These are phyloP conservation scores for Penicillium canariense DNA, from an alignment of 495 filamentous ascomycete species.

Conservation along the genomic window DNA sequence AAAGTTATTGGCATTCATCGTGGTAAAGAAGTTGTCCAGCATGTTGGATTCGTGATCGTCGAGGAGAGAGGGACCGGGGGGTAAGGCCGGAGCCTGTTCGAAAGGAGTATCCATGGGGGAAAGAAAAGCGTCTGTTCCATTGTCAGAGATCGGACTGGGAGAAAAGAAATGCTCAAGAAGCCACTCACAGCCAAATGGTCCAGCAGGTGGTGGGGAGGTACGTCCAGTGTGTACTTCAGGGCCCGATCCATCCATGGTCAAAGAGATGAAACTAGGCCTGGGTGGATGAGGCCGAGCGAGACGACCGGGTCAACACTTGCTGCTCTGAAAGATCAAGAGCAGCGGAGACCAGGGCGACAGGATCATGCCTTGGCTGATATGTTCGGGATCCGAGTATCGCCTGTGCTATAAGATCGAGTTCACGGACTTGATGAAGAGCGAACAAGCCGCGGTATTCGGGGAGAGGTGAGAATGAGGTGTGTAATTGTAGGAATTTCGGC, in stretches of 20 bases:
- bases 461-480: neutral
- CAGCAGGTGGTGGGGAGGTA: slow-evolving; percentile 33
- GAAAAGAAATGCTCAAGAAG: neutral
- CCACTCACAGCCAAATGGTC: slow-evolving; percentile 62
- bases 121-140: slow-evolving; percentile 45
- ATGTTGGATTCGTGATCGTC: slow-evolving; percentile 60
- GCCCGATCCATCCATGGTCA: slow-evolving; percentile 36
- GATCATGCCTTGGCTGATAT: slow-evolving; percentile 35
- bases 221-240: slow-evolving; percentile 30
- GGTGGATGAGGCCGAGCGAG: slow-evolving; percentile 2
- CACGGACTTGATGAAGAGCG: neutral
- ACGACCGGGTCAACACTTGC: slow-evolving; percentile 14
- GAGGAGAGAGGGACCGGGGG: slow-evolving; percentile 58
- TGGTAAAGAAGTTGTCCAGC: slow-evolving; percentile 62
- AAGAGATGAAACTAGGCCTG: neutral
- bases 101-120: slow-evolving; percentile 51
- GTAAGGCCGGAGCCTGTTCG: slow-evolving; percentile 54
- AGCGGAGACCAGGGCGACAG: slow-evolving; percentile 20
- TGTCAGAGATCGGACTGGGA: slow-evolving; percentile 11
- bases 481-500: neutral
- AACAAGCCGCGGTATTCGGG: slow-evolving; percentile 1
- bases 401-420: slow-evolving; percentile 2
- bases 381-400: neutral
- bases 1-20: slow-evolving; percentile 55
- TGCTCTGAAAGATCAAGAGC: slow-evolving; percentile 29